A percentile compares a stretch with the other conserved stretches of the same genome.
phyloP scores from a whole-genome alignment of 768 basidiomycete genomes.

The Rhodotorula graminis region DNA sequence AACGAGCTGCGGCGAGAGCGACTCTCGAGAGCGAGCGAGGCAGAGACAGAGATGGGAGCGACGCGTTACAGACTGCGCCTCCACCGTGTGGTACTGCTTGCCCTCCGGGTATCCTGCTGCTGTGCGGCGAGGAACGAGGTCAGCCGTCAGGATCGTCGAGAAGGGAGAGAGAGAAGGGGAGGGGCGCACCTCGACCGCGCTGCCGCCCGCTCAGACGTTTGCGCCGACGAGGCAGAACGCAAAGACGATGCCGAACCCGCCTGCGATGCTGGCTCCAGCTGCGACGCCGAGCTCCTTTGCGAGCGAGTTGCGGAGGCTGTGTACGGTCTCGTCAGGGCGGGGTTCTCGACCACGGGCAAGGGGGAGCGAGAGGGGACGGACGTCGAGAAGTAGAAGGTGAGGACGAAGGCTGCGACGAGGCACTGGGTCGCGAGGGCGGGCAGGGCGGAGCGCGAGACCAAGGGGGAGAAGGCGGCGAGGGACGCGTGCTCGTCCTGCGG shows the following conservation, averaged over 20 bases:
- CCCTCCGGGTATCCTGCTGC: no score
- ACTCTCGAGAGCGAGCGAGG: no score
- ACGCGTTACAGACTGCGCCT: no score
- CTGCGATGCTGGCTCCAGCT: conserved; percentile 66
- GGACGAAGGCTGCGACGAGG: conserved; percentile 9
- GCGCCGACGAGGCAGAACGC: conserved; percentile 82
- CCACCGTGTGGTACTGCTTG: no score
- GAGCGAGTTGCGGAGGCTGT: conserved; percentile 69
- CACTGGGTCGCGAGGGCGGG: background rate
- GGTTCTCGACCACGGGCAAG: no score
- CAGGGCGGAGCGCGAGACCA: conserved; percentile 5
- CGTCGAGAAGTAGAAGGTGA: conserved; percentile 23
- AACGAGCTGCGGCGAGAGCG: no score
- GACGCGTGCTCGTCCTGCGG: conserved; percentile 3
- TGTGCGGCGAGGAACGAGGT: no score
- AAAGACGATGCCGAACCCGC: conserved; percentile 82
- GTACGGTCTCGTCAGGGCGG: no score
- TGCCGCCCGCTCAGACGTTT: conserved; percentile 54
- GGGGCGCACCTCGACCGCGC: background rate
- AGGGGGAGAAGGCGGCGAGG: conserved; percentile 5
- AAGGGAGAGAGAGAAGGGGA: no score
- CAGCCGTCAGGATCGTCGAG: no score
- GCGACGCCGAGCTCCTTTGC: conserved; percentile 67
- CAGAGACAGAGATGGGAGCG: no score
- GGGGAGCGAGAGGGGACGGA: background rate